Evolutionary conservation across 2,329 filamentous ascomycete genomes (phyloP), one percentile per base, ranked within the genome.

Genomic region (Akanthomyces dipterigenus): DNA sequence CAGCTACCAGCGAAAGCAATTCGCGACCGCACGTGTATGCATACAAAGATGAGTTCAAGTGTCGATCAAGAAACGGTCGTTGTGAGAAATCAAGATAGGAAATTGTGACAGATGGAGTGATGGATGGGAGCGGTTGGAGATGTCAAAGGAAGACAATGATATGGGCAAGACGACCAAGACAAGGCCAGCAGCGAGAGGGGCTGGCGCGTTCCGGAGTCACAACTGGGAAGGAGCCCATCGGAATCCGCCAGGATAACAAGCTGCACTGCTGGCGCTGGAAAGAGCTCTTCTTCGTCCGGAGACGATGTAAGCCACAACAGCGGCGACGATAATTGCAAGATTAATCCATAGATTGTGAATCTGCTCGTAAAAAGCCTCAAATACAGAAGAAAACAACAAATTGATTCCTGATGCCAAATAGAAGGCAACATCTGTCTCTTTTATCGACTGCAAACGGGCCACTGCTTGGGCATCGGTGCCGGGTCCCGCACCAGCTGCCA

Each of bases 11-110:
- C 57, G 63, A 67, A 61, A 70, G 69, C 68, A 71, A 73, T 70
- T 68, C 70, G 69, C 70, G 70, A 72, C 61, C 62, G 66, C 28
- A 57, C 53, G 54, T 57, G 68, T 77, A 77, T 70, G 65, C 72
- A 76, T 78, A 77, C 68, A 76, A 71, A 68, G 49, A 51, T 56
- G 48, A 49, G 40, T 43, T 49, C 31, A 68, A 69, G 18, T 50
- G 16, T 20, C 54, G 43, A 56, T 24, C 38, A 42, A 46, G 51
- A 54, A 55, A 51, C 60, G 38, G 60, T 46, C 38, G 26, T 54
- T 3, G 43, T 43, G 53, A 55, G 53, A 53, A 54, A 59, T 48
- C 36, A 46, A 61, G 62, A 40, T 54, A 63, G 58, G 53, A 38
- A 50, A 36, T 36, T 57, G 51, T 51, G 53, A 18, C 53, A 50